Evolutionary conservation across 805 yeast species (phyloP), one percentile per base, ranked within the genome.

Genomic region (Candida boidinii): DNA sequence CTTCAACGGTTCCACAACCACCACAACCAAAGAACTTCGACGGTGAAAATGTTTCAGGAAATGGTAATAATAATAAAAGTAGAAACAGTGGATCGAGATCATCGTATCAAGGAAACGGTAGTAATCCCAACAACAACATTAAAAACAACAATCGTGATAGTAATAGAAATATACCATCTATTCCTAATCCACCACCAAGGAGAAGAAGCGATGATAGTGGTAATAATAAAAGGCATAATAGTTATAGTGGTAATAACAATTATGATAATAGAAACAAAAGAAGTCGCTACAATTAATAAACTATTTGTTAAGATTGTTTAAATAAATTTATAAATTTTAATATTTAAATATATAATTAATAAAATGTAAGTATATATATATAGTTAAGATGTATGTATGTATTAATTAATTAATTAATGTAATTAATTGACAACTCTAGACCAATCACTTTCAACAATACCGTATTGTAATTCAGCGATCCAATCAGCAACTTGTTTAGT

Each of bases 391-490:
- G 7, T 7, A 23, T 7, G 14, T 11, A 23, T 23, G 14, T 23
- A 7, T 13, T 6, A 12, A 7, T 12, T 23, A 7, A 7, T 6
- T 23, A 11, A 12, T 23, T 11, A 19, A 6, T 7, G 6, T 7
- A 11, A 21, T 34, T 31, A 39, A 15, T 31, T 32, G 30, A 57
- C 49, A 34, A 58, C 53, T 53, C 59, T 56, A 6, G 63, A 57
- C 79, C 79, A 73, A 38, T 70, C 72, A 57, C 75, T 77, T 49
- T 76, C 77, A 37, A 66, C 80, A 39, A 68, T 74, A 47, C 97
- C 98, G 60, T 92, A 92, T 64, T 90, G 97, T 44, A 90, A 76
- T 42, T 77, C 81, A 41, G 76, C 73, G 48, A 90, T 83, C 97
- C 97, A 90, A 38, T 74, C 63, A 36, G 85, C 81, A 41, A 92